Conservation (phyloP, 257 asterid species). For the Schizonepeta tenuifolia region DNA sequence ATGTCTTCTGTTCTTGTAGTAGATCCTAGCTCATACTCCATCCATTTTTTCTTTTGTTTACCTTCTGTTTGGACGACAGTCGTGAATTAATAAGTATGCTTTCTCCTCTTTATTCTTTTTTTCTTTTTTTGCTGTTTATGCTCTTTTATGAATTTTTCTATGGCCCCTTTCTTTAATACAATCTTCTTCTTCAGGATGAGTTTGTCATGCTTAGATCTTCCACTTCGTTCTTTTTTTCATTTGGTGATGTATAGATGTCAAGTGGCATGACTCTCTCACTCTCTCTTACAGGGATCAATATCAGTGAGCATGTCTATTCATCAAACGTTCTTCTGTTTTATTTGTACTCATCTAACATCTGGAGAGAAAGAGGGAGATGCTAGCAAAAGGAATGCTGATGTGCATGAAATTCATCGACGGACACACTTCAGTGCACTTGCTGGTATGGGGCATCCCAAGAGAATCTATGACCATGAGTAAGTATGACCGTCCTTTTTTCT, state of each 20-base stretch:
- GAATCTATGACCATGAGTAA: conserved; percentile 89
- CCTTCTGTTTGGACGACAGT: not conserved
- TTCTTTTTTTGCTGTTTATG: not conserved
- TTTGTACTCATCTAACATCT: conserved; percentile 85
- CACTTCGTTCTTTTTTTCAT: not conserved
- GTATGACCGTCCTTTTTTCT: conserved; percentile 35
- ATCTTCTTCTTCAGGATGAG: not conserved
- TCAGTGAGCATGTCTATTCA: conserved; percentile 93
- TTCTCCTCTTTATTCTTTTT: conserved; percentile 5
- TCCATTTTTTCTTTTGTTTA: not conserved
- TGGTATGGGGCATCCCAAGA: conserved; percentile 66
- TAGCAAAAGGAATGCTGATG: conserved; percentile 82
- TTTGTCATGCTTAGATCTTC: not conserved
- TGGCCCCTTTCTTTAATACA: not conserved
- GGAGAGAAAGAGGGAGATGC: conserved; percentile 85
- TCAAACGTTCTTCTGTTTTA: conserved; percentile 85
- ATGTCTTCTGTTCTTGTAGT: conserved; percentile 11
- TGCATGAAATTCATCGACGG: conserved; percentile 81
- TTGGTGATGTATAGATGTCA: conserved; percentile 18
- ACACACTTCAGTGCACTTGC: conserved; percentile 72
- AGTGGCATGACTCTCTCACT: conserved; percentile 31
- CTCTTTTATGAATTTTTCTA: not conserved
- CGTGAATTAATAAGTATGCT: not conserved
- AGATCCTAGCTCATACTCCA: not conserved
- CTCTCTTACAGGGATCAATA: conserved; percentile 76